phyloP scores from a whole-genome alignment of 2,329 filamentous ascomycete genomes.

The Colletotrichum sp. region DNA sequence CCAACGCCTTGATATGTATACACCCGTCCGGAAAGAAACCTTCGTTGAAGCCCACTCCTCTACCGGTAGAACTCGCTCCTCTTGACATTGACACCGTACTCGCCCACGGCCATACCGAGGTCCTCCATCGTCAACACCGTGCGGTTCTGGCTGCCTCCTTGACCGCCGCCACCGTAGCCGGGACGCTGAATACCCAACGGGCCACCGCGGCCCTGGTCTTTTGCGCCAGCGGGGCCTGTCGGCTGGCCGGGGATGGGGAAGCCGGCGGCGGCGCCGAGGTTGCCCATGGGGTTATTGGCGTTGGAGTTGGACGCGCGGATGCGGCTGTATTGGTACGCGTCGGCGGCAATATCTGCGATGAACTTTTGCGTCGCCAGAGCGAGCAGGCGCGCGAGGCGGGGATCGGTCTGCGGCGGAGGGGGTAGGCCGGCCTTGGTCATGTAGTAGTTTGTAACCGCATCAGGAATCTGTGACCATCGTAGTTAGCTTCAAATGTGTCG shows the following conservation, averaged over 20 bases:
- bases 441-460: constrained; percentile 98
- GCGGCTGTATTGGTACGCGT: constrained; percentile 96
- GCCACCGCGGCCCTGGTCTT: constrained; percentile 62
- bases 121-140: constrained; percentile 99
- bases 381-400: constrained; percentile 88
- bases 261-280: constrained; percentile 76
- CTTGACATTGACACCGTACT: constrained; percentile 98
- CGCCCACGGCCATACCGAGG: constrained; percentile 94
- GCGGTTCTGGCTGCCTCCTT: constrained; percentile 85
- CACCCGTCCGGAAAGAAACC: background rate
- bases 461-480: constrained; percentile 73
- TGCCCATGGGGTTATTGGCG: constrained; percentile 90
- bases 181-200: constrained; percentile 77
- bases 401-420: constrained; percentile 88
- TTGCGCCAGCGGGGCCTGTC: constrained; percentile 60
- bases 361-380: constrained; percentile 99
- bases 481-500: background rate
- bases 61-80: constrained; percentile 94
- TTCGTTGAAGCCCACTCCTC: background rate
- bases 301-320: constrained; percentile 91
- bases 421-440: constrained; percentile 94
- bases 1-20: constrained; percentile 15
- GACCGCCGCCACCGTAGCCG: constrained; percentile 86
- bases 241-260: constrained; percentile 69
- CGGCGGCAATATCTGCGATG: constrained; percentile 94